Evolutionary conservation across 1,284 basidiomycete species (phyloP).

Genomic region (Puccinia hordei): DNA sequence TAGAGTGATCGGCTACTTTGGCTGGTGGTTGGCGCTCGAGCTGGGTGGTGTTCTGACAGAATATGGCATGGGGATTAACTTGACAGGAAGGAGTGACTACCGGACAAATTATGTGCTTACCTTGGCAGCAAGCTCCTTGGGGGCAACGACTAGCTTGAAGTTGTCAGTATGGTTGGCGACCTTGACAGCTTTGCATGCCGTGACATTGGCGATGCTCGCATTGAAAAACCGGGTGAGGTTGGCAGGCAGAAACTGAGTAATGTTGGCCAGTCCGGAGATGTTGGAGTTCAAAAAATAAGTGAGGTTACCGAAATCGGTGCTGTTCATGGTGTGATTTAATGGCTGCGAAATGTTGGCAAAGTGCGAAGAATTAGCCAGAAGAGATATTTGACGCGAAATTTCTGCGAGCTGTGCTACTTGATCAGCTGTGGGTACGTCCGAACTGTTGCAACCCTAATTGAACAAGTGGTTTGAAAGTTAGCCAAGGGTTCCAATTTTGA

Average conservation of each 20-base stretch:
- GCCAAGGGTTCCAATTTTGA: no score
- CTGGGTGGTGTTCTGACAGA: neutral
- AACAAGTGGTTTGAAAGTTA: no score
- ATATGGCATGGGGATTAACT: neutral
- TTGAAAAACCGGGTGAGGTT: conserved; percentile 23
- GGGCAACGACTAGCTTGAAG: neutral
- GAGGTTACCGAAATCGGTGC: neutral
- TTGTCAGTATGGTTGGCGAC: neutral
- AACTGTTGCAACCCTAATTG: conserved; percentile 24
- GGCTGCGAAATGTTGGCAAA: conserved; percentile 1
- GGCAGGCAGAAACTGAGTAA: conserved; percentile 5
- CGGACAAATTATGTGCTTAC: neutral
- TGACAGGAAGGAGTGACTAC: neutral
- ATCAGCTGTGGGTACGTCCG: neutral
- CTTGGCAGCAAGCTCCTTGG: neutral
- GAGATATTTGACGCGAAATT: neutral
- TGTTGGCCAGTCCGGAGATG: conserved; percentile 1
- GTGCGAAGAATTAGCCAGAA: neutral
- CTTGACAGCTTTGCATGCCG: conserved; percentile 11
- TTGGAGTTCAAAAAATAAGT: neutral
- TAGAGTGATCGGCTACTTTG: neutral
- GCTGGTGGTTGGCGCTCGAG: neutral
- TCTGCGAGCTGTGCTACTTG: neutral
- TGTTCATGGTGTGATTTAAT: neutral
- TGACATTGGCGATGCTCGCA: neutral